Evolutionary conservation across 352 stramenopile genomes (phyloP), one percentile per base, ranked within the genome.

Genomic region (Aphanomyces stellatus): DNA sequence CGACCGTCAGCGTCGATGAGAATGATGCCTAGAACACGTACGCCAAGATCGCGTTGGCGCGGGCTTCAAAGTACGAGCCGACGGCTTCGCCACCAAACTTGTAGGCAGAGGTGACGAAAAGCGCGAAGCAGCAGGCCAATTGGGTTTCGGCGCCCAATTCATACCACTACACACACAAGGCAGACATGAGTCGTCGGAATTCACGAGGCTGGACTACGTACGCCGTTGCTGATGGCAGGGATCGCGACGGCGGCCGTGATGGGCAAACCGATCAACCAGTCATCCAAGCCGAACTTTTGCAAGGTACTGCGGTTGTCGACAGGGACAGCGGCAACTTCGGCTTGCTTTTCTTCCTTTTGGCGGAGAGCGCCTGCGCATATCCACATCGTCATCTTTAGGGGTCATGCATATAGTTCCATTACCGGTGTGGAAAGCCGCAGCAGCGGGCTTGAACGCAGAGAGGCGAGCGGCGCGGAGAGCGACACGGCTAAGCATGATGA

Each of bases 141-240:
- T 93, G 85, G 57, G 85, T 86, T 73, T 93, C 85, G 63, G 91
- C 85, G 76, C 91, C 91, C 63, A 93, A 72, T 69, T 91, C 82
- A 76, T 93, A 93, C 34, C 87, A 81, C 81, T 90, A 69, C 17
- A 1, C 60, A n/a, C n/a, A n/a, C n/a, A n/a, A n/a, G n/a, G n/a
- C n/a, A n/a, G n/a, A n/a, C n/a, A n/a, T n/a, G n/a, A n/a, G n/a
- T n/a, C n/a, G n/a, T n/a, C n/a, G n/a, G n/a, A n/a, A n/a, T n/a
- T n/a, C n/a, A n/a, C n/a, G n/a, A n/a, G n/a, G n/a, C n/a, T n/a
- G n/a, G n/a, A 40, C 15, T 24, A 72, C 75, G 51, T 84, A 93
- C 85, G 76, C 85, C 81, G 71, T 93, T 93, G 72, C 79, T 88
- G 70, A 93, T 78, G 35, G 76, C 68, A 46, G 85, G 85, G 65